phyloP scores from a whole-genome alignment of 2,329 filamentous ascomycete species.

The Trichocomaceae sp. region DNA sequence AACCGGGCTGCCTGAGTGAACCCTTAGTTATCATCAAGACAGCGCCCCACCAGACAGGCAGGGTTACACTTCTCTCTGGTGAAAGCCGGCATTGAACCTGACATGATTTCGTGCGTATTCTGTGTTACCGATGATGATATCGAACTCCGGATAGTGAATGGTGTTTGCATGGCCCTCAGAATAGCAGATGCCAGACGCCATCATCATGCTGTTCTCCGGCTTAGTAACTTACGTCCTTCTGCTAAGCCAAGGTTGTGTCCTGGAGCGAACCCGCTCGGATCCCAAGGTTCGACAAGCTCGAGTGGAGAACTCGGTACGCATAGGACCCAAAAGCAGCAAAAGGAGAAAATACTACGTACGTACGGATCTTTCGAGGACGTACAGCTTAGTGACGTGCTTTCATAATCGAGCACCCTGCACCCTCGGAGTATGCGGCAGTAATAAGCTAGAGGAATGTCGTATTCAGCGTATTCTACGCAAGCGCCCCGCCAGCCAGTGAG shows the following conservation, averaged over 20 bases:
- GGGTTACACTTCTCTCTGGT: not conserved
- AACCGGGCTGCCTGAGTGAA: not conserved
- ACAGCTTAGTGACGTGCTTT: not conserved
- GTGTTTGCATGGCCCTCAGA: not conserved
- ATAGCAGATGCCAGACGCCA: too few species aligned
- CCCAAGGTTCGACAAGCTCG: not conserved
- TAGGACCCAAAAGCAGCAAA: not conserved
- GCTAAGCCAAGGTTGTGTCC: not conserved
- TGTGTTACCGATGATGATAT: not conserved
- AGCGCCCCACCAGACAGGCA: not conserved
- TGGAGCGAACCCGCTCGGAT: not conserved
- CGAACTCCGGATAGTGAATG: not conserved
- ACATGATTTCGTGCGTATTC: not conserved
- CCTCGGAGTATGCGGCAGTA: not conserved
- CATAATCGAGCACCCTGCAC: not conserved
- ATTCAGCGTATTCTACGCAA: not conserved
- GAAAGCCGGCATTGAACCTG: not conserved
- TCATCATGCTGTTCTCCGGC: not conserved
- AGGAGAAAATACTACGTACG: not conserved
- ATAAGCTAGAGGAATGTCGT: not conserved
- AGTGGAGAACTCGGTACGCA: not conserved
- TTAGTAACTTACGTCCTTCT: not conserved
- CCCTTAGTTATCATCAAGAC: not conserved
- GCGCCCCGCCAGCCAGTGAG: too few species aligned
- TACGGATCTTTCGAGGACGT: not conserved